Conservation (phyloP, 192 early-diverging fungal species). For the Mortierella alpina region DNA sequence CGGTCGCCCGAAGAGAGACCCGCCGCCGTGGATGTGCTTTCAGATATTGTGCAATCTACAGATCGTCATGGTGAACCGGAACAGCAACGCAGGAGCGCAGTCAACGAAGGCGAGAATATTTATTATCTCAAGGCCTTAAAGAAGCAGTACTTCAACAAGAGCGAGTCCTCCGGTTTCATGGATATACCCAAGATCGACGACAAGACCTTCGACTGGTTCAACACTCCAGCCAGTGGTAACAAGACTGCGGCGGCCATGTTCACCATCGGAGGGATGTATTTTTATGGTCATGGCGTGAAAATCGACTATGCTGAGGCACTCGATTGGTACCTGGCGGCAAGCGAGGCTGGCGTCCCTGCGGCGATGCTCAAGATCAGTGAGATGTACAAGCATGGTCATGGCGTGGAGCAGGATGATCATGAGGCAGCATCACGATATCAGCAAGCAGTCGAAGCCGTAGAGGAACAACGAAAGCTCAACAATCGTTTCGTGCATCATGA, state of each 20-base stretch:
- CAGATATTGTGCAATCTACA: background rate
- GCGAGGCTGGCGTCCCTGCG: constrained; percentile 71
- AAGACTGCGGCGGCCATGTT: background rate
- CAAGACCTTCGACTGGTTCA: too few species aligned
- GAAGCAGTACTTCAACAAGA: background rate
- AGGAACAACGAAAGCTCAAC: background rate
- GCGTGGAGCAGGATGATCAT: constrained; percentile 51
- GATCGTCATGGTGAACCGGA: too few species aligned
- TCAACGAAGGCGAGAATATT: background rate
- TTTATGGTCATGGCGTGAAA: constrained; percentile 70
- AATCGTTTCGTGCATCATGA: background rate
- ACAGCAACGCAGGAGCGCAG: background rate
- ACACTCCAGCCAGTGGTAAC: too few species aligned
- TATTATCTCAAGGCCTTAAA: background rate
- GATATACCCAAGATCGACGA: background rate
- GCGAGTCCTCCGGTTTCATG: background rate
- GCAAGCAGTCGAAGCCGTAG: background rate
- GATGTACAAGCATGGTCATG: constrained; percentile 75
- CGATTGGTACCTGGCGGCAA: constrained; percentile 66
- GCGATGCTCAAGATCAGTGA: constrained; percentile 79
- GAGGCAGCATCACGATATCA: constrained; percentile 58
- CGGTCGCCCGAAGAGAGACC: constrained; percentile 2
- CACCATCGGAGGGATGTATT: constrained; percentile 71
- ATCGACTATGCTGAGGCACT: constrained; percentile 61
- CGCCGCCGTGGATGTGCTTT: background rate